These are phyloP conservation scores for Pythium myriotylum DNA, from an alignment of 352 stramenopile species.

Conservation along the genomic window DNA sequence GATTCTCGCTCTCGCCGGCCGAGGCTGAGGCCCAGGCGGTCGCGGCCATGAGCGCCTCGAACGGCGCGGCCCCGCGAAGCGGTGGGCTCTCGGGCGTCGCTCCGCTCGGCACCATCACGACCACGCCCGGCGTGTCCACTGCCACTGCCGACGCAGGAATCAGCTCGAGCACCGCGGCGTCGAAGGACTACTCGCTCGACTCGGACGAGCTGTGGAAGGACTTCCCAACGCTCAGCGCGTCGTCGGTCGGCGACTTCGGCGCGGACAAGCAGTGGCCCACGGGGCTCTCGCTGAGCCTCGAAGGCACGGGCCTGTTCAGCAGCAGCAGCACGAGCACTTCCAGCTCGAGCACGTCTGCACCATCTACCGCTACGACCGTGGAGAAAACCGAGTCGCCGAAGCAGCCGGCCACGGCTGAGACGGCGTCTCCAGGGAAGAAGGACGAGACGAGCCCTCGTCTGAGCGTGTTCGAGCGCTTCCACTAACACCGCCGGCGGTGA, in stretches of 20 bases:
- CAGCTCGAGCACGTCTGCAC: constrained; percentile 6
- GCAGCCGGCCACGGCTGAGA: constrained; percentile 25
- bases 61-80: constrained; percentile 1
- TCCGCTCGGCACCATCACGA: constrained; percentile 38
- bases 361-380: not conserved
- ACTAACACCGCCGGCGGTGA: constrained; percentile 44
- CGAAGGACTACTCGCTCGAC: constrained; percentile 60
- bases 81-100: not conserved
- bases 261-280: constrained; percentile 61
- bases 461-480: constrained; percentile 85
- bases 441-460: constrained; percentile 76
- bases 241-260: constrained; percentile 30
- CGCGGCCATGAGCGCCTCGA: constrained; percentile 9
- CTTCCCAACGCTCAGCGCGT: constrained; percentile 48
- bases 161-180: constrained; percentile 9
- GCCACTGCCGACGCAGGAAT: constrained; percentile 5
- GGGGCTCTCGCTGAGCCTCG: constrained; percentile 61
- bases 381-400: constrained; percentile 12
- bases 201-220: constrained; percentile 82
- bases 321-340: constrained; percentile 28
- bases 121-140: constrained; percentile 27
- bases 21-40: constrained; percentile 39
- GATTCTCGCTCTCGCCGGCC: constrained; percentile 69
- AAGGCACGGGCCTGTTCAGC: constrained; percentile 34
- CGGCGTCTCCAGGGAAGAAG: constrained; percentile 41